Base-by-base conservation (phyloP, 495 filamentous ascomycete genomes). In the Penicillium chermesinum region DNA sequence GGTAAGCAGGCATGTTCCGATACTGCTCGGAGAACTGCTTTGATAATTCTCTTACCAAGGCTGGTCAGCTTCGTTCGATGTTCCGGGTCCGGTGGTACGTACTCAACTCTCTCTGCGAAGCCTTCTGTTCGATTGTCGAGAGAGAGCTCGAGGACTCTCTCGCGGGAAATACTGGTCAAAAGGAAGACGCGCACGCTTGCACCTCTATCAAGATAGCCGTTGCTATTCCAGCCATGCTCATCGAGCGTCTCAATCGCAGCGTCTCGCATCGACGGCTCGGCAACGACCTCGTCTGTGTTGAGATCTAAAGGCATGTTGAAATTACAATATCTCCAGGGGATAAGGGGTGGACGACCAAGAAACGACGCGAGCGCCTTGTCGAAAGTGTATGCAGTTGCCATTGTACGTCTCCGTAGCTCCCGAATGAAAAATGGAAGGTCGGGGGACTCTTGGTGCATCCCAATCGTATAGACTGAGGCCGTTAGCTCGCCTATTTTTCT, bases 101-200 rank as follows among this genome's bases (percentile, higher is more conserved):
- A 65, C 60, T 54, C 34, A 4, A 65, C 54, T 41, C 38, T 52
- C 9, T 44, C 35, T 16, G 52, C 44, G 8, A 67, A 16, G 22
- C 59, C 50, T 5, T 62, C 61, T 0, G 50, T 44, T 1, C 47
- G 41, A 19, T 58, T 58, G 10, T 74, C 69, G 0, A 83, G 56
- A 15, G 77, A 76, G 7, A 82, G 64, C 44, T 79, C 71, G 13
- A 83, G 61, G 14, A 83, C 71, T 22, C 77, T 74, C 44, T 83
- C 81, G 1, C 71, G 63, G 1, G 78, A 54, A 5, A 64, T 52
- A 5, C 67, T 61, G n/a, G 73, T 60, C 2, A 72, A 56, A n/a
- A 73, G 55, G 36, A 65, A 65, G 4, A 71, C 68, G 7, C 80
- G 67, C 17, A 47, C 40, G 64, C 54, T 51, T 39, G 64, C 3